Evolutionary conservation across 176 grass and related monocot species (phyloP), one percentile per base, ranked within the genome.

Genomic region (Zizania latifolia): DNA sequence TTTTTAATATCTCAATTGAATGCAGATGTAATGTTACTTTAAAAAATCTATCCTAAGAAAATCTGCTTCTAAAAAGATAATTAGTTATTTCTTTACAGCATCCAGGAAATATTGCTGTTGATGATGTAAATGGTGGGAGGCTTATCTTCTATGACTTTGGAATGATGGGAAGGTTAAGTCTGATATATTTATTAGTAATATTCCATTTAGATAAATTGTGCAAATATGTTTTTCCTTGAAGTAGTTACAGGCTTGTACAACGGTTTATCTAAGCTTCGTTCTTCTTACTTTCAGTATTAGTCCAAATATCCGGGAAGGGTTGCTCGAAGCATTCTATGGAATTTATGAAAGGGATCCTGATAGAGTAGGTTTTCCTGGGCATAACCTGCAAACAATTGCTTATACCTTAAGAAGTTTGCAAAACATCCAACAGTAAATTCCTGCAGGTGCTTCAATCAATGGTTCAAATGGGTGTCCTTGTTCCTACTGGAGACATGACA

Each of bases 131-230:
- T 81, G 95, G 95, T 63, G 95, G 91, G 78, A 94, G 95, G 79
- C 95, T 98, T 82, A 94, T 98, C 68, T 98, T 98, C 82, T 98
- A 98, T 6, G 95, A 98, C 78, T 98, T 98, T 65, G 95, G 95
- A 77, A 98, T 98, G 95, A 98, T 98, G 95, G 95, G 95, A 81
- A 94, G 95, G 95, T 98, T 92, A 63, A 40, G 69, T 75, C 28
- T 44, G 9, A 51, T 59, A 51, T n/a, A 3, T 9, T 79, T 61
- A 2, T 50, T 58, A 33, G 24, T 62, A 81, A 71, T 26, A 17
- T 85, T 60, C n/a, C 21, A 69, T 71, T 76, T 65, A 24, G 65
- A 14, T 75, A 81, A 16, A 64, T 15, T 62, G 28, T 61, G 21
- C 41, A 9, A 51, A 12, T 43, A 34, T 38, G 21, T n/a, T 10